Conservation (phyloP, 805 yeast genomes). For the Candida qinlingensis region DNA sequence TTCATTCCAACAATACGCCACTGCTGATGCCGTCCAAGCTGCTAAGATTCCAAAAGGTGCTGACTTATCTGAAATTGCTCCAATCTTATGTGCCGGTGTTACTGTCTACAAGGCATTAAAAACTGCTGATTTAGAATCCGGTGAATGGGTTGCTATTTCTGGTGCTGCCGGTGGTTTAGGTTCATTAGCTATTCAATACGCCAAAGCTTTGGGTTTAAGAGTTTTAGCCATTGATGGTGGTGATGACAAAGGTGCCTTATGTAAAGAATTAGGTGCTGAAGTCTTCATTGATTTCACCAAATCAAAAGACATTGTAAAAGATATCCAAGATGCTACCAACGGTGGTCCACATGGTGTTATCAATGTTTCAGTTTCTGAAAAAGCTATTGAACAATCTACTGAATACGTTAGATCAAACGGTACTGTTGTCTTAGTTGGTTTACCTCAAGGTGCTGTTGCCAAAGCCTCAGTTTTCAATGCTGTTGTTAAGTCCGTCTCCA, state of each 20-base stretch:
- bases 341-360: conserved; percentile 66
- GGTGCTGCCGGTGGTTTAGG: conserved; percentile 87
- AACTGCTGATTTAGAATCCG: conserved; percentile 51
- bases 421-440: conserved; percentile 58
- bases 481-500: conserved; percentile 43
- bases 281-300: conserved; percentile 50
- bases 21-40: conserved; percentile 61
- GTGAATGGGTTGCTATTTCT: conserved; percentile 70
- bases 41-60: conserved; percentile 52
- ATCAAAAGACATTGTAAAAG: conserved; percentile 45
- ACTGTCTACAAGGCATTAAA: conserved; percentile 63
- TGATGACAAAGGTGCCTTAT: conserved; percentile 53
- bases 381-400: conserved; percentile 42
- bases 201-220: conserved; percentile 68
- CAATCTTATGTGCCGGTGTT: conserved; percentile 45
- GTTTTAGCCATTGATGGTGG: conserved; percentile 74
- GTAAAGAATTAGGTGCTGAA: conserved; percentile 58
- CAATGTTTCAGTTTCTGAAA: conserved; percentile 52
- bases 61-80: conserved; percentile 52
- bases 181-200: conserved; percentile 69
- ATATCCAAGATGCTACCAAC: conserved; percentile 40
- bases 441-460: conserved; percentile 48
- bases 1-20: conserved; percentile 54
- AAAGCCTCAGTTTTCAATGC: conserved; percentile 40
- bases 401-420: conserved; percentile 56